These are phyloP conservation scores for Hymenoscyphus fraxineus DNA, from an alignment of 2,329 filamentous ascomycete species.

Conservation along the genomic window DNA sequence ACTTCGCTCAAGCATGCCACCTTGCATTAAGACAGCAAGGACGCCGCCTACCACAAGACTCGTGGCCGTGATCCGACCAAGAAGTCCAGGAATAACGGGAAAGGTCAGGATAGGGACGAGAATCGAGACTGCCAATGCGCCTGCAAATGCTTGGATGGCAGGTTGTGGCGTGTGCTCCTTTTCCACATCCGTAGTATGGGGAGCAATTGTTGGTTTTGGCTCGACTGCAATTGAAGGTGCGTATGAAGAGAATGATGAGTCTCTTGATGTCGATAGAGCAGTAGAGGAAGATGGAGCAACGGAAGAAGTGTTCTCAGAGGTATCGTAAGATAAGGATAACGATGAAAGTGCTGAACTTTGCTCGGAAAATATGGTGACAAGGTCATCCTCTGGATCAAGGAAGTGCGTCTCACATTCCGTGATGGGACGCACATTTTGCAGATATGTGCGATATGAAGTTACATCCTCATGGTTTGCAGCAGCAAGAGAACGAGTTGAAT, in stretches of 20 bases:
- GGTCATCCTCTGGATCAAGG: slow-evolving; percentile 31
- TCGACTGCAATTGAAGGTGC: slow-evolving; percentile 11
- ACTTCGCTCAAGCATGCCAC: slow-evolving; percentile 15
- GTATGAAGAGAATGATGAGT: slow-evolving; percentile 12
- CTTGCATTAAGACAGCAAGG: slow-evolving; percentile 25
- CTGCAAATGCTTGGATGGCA: slow-evolving; percentile 35
- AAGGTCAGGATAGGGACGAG: slow-evolving; percentile 58
- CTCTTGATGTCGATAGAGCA: slow-evolving; percentile 1
- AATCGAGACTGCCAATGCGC: slow-evolving; percentile 49
- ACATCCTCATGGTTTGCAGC: slow-evolving; percentile 50
- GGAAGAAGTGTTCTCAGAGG: slow-evolving; percentile 3
- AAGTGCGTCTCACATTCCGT: slow-evolving; percentile 49
- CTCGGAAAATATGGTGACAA: slow-evolving; percentile 29
- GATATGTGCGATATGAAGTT: slow-evolving; percentile 50
- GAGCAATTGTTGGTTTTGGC: neutral
- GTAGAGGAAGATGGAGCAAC: slow-evolving; percentile 5
- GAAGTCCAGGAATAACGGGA: slow-evolving; percentile 51
- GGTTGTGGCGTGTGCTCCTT: slow-evolving; percentile 26
- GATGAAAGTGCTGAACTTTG: slow-evolving; percentile 4
- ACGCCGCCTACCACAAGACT: slow-evolving; percentile 48
- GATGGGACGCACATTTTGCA: slow-evolving; percentile 52
- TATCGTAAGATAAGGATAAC: too few relatives aligned
- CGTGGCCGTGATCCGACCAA: slow-evolving; percentile 55
- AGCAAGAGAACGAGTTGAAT: slow-evolving; percentile 47
- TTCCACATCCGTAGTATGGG: slow-evolving; percentile 12